Percentiles rank a stretch among this genome's conserved stretches.
These are phyloP conservation scores for Saccharomycodes ludwigii DNA, from an alignment of 805 yeast genomes.

Conservation along the genomic window DNA sequence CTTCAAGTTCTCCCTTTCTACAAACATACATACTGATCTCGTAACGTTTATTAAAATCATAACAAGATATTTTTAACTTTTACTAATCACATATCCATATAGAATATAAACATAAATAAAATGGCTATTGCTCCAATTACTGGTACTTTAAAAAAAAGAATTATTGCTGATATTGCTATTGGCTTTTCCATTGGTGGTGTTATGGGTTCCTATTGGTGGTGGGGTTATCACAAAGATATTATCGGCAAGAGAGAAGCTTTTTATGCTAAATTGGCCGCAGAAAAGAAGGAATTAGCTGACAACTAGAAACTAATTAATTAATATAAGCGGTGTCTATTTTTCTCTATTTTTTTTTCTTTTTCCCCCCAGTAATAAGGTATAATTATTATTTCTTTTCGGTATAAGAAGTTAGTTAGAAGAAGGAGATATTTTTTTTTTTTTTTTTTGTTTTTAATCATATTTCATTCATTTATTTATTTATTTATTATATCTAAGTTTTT, in stretches of 20 bases:
- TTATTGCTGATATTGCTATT: conserved; percentile 62
- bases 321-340: not conserved
- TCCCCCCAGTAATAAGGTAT: too few relatives aligned
- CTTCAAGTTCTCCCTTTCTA: too few relatives aligned
- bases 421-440: not conserved
- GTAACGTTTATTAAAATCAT: too few relatives aligned
- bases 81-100: too few relatives aligned
- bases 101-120: conserved; percentile 10
- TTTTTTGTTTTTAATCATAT: not conserved
- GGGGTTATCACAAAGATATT: conserved; percentile 64
- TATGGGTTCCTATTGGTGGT: conserved; percentile 72
- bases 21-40: too few relatives aligned
- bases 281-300: conserved; percentile 34
- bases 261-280: conserved; percentile 67
- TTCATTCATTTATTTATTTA: not conserved
- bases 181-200: conserved; percentile 54
- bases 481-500: too few relatives aligned
- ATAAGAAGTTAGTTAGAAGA: too few relatives aligned
- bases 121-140: conserved; percentile 81
- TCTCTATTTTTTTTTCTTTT: too few relatives aligned
- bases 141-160: conserved; percentile 71
- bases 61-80: too few relatives aligned
- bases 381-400: too few relatives aligned
- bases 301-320: not conserved
- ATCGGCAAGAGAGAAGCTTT: conserved; percentile 72